These are phyloP conservation scores for Coniochaeta pulveracea DNA, from an alignment of 2,329 filamentous ascomycete genomes.

Conservation along the genomic window DNA sequence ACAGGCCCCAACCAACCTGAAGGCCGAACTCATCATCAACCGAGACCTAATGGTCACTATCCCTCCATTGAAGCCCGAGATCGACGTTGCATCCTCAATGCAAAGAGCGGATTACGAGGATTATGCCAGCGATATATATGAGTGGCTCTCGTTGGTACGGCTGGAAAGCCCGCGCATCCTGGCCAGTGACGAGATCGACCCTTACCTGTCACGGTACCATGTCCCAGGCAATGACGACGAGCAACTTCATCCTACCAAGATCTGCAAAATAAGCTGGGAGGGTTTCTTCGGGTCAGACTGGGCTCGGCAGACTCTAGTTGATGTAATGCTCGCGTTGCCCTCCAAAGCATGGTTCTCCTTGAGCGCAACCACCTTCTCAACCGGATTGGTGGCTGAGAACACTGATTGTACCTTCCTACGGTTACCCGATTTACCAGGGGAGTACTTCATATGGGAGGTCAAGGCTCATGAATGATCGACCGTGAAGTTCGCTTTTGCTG, in stretches of 20 bases:
- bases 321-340: slow-evolving; percentile 29
- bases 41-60: slow-evolving; percentile 16
- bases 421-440: slow-evolving; percentile 32
- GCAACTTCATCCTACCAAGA: slow-evolving; percentile 12
- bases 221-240: slow-evolving; percentile 31
- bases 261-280: slow-evolving; percentile 46
- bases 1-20: slow-evolving; percentile 31
- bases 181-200: slow-evolving; percentile 48
- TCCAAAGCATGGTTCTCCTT: slow-evolving; percentile 43
- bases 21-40: slow-evolving; percentile 20
- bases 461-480: slow-evolving; percentile 30
- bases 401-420: slow-evolving; percentile 43
- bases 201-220: slow-evolving; percentile 57
- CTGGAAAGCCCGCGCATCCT: slow-evolving; percentile 54
- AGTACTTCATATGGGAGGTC: slow-evolving; percentile 52
- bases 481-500: no score
- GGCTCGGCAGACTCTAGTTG: slow-evolving; percentile 35
- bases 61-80: slow-evolving; percentile 21
- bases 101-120: slow-evolving; percentile 47
- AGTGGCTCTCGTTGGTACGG: slow-evolving; percentile 62
- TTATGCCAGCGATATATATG: slow-evolving; percentile 51
- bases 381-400: slow-evolving; percentile 28
- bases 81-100: slow-evolving; percentile 19
- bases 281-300: slow-evolving; percentile 45
- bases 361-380: slow-evolving; percentile 38